Base-by-base conservation (phyloP, 257 asterid species). In the Asclepias syriaca region DNA sequence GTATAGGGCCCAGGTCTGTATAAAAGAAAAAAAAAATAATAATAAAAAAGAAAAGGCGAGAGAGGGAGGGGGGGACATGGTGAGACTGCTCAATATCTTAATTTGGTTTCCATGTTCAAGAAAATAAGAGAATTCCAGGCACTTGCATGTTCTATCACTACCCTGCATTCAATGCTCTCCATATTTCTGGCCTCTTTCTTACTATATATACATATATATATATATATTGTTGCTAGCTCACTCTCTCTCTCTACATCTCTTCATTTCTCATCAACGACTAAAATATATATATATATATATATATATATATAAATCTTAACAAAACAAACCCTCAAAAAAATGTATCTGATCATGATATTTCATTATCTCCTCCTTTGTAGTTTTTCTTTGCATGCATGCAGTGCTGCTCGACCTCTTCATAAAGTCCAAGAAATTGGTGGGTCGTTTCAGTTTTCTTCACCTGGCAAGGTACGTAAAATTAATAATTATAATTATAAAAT, bases 101-200 rank as follows among this genome's bases (percentile, higher is more conserved):
- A 63, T 73, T 84, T 81, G 84, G 74, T 77, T 57, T 71, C 78
- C 77, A 72, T 69, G 86, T 64, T 66, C 66, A 75, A 73, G 77
- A 68, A 68, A 66, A 66, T 46, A 21, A 43, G 15, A 48, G 24
- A 68, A 73, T 55, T 69, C 72, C 67, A 82, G 77, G 81, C 88
- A 84, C 79, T 84, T 81, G 88, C 94, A 89, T 87, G 94, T 89
- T 89, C 83, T 78, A 72, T 73, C 82, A 72, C 57, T 45, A 78
- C 71, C 85, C 80, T 76, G 85, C 92, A 89, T 89, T 89, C 71
- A 87, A 79, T 87, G 90, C 87, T 68, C 51, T 79, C 60, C 22
- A 7, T 43, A 7, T 43, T 43, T 43, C 48, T 43, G 48, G 48
- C 68, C 72, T 71, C 55, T 79, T 73, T 56, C 51, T 71, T 50